Conservation (phyloP, 257 asterid genomes). For the Prunella vulgaris region DNA sequence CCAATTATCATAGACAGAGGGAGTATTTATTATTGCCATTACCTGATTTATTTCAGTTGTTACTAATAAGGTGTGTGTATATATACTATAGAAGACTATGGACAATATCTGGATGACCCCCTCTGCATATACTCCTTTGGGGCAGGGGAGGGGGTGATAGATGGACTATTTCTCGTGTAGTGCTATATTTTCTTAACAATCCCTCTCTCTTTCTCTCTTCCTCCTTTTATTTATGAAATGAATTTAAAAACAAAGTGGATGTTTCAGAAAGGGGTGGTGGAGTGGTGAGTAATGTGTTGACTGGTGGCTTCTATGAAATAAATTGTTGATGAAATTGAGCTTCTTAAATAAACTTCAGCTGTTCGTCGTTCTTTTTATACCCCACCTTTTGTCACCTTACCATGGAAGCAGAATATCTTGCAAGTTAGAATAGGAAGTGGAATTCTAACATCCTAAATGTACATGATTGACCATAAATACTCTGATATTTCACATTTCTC, state of each 20-base stretch:
- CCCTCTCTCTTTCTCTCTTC: not conserved
- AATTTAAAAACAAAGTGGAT: not conserved
- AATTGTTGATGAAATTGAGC: not conserved
- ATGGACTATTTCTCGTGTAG: not conserved
- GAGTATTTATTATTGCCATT: not conserved
- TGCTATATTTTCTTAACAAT: not conserved
- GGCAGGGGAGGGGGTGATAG: not conserved
- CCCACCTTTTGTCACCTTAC: not conserved
- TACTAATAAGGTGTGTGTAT: not conserved
- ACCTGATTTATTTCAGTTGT: not conserved
- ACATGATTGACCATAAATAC: not conserved
- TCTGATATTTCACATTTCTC: not conserved
- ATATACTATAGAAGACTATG: not conserved
- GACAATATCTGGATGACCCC: not conserved
- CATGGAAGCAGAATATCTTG: not conserved
- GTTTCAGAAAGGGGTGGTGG: not conserved
- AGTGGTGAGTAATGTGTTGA: not conserved
- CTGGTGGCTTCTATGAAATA: not conserved
- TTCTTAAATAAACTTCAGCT: not conserved
- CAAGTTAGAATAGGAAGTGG: conserved; percentile 5
- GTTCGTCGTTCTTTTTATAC: not conserved
- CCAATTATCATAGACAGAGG: too few relatives aligned
- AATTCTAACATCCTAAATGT: not conserved
- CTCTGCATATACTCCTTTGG: not conserved
- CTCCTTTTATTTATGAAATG: not conserved